Percentiles rank a stretch among this genome's conserved stretches.
phyloP scores from a whole-genome alignment of 2,329 filamentous ascomycete genomes.

The Colletotrichum eremochloae region DNA sequence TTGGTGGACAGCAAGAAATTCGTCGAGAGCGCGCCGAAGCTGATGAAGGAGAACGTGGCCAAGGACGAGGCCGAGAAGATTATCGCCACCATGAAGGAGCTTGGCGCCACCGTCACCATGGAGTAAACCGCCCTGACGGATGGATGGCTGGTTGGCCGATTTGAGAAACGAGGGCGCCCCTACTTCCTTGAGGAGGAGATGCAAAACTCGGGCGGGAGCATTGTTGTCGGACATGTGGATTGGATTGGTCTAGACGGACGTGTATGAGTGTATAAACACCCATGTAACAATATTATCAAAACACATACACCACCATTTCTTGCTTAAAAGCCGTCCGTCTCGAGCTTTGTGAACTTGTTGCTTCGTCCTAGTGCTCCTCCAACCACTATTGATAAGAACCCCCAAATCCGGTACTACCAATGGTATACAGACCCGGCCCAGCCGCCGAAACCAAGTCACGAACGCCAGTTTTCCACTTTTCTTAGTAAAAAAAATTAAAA shows the following conservation, averaged over 20 bases:
- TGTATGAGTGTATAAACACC: slow-evolving; percentile 49
- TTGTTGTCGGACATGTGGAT: slow-evolving; percentile 38
- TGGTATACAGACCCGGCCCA: slow-evolving; percentile 14
- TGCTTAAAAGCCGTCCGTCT: neutral
- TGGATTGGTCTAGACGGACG: slow-evolving; percentile 39
- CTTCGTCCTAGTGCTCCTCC: neutral
- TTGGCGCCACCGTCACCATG: slow-evolving; percentile 91
- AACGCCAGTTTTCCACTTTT: slow-evolving; percentile 19
- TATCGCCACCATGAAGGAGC: slow-evolving; percentile 90
- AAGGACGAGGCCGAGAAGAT: slow-evolving; percentile 99
- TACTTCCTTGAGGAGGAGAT: slow-evolving; percentile 18
- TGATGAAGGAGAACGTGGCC: slow-evolving; percentile 98
- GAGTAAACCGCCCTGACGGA: slow-evolving; percentile 71
- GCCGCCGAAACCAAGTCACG: slow-evolving; percentile 9
- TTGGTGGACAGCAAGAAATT: slow-evolving; percentile 99
- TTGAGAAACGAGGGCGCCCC: slow-evolving; percentile 18
- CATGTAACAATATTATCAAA: slow-evolving; percentile 50
- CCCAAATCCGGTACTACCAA: neutral
- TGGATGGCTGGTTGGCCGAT: slow-evolving; percentile 6
- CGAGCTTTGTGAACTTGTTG: neutral
- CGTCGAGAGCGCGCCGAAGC: slow-evolving; percentile 96
- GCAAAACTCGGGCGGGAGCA: slow-evolving; percentile 22
- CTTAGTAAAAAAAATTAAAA: neutral
- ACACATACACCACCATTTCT: slow-evolving; percentile 42
- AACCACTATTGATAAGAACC: slow-evolving; percentile 7